Evolutionary conservation across 371 early-diverging fungal genomes (phyloP).

Genomic region (Zopfochytrium polystomum): DNA sequence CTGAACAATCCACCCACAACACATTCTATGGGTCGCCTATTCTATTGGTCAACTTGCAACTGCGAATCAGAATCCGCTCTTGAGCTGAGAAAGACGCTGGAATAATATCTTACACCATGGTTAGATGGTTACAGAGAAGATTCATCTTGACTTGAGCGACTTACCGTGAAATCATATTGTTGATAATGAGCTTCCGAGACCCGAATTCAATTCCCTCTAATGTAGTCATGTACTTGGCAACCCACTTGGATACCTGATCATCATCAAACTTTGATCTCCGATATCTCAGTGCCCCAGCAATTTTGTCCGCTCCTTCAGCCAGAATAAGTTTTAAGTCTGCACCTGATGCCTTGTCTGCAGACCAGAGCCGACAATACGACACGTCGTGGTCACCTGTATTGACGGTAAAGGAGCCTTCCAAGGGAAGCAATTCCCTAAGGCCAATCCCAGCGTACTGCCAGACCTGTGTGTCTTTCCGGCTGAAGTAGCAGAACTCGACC

Average conservation of each 20-base stretch:
- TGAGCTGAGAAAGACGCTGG: slow-evolving; percentile 22
- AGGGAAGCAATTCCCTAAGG: slow-evolving; percentile 25
- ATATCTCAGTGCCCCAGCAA: slow-evolving; percentile 37
- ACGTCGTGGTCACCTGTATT: slow-evolving; percentile 3
- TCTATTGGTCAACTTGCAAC: no score
- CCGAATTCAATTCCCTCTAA: slow-evolving; percentile 44
- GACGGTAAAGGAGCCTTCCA: background rate
- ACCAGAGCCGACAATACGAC: slow-evolving; percentile 29
- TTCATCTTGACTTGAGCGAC: background rate
- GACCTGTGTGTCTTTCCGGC: slow-evolving; percentile 22
- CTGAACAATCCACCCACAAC: no score
- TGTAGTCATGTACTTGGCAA: slow-evolving; percentile 37
- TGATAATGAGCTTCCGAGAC: slow-evolving; percentile 34
- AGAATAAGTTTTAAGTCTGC: slow-evolving; percentile 41
- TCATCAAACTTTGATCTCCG: slow-evolving; percentile 32
- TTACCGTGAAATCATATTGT: slow-evolving; percentile 46
- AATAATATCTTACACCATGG: slow-evolving; percentile 14
- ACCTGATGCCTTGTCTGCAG: slow-evolving; percentile 21
- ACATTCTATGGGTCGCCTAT: no score
- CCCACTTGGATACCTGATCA: slow-evolving; percentile 45
- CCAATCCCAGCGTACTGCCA: slow-evolving; percentile 29
- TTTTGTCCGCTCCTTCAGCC: slow-evolving; percentile 32
- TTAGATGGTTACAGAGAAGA: background rate
- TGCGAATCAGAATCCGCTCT: no score
- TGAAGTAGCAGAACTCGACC: slow-evolving; percentile 41